These are phyloP conservation scores for Galeopsis tetrahit DNA, from an alignment of 257 asterid species.

Conservation along the genomic window DNA sequence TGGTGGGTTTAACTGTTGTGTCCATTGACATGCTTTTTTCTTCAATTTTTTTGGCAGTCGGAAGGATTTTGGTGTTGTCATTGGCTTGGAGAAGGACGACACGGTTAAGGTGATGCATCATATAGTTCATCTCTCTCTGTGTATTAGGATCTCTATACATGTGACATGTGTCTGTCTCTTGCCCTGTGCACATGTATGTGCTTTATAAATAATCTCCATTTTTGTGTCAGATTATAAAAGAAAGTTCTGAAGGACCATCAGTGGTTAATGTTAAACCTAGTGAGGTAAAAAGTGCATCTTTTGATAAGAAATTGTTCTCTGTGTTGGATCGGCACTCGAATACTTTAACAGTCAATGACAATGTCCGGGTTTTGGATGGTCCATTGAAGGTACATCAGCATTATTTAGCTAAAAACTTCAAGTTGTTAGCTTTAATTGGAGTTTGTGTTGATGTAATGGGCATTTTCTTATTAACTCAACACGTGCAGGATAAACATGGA, in stretches of 20 bases:
- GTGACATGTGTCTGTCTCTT: not conserved
- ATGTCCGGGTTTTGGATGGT: slow-evolving; percentile 75
- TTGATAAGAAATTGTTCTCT: slow-evolving; percentile 83
- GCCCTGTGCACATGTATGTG: not conserved
- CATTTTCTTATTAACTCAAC: slow-evolving; percentile 26
- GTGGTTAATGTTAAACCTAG: slow-evolving; percentile 58
- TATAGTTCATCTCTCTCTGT: slow-evolving; percentile 25
- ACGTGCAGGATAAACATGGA: slow-evolving; percentile 84
- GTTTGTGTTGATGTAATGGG: slow-evolving; percentile 28
- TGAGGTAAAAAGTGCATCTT: slow-evolving; percentile 76
- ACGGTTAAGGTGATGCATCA: slow-evolving; percentile 63
- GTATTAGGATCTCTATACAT: slow-evolving; percentile 30
- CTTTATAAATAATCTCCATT: not conserved
- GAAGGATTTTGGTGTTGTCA: slow-evolving; percentile 89
- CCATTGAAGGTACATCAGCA: slow-evolving; percentile 67
- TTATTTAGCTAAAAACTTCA: slow-evolving; percentile 25
- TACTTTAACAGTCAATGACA: slow-evolving; percentile 70
- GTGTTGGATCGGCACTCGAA: slow-evolving; percentile 72
- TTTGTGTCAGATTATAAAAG: slow-evolving; percentile 68
- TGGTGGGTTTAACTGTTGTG: slow-evolving; percentile 14
- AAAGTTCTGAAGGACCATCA: slow-evolving; percentile 72
- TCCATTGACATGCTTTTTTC: slow-evolving; percentile 28
- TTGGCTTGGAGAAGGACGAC: slow-evolving; percentile 81
- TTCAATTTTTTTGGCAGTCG: slow-evolving; percentile 56
- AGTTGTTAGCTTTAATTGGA: slow-evolving; percentile 13